phyloP scores from a whole-genome alignment of 129 eudicot species.

The Scalesia atractyloides region DNA sequence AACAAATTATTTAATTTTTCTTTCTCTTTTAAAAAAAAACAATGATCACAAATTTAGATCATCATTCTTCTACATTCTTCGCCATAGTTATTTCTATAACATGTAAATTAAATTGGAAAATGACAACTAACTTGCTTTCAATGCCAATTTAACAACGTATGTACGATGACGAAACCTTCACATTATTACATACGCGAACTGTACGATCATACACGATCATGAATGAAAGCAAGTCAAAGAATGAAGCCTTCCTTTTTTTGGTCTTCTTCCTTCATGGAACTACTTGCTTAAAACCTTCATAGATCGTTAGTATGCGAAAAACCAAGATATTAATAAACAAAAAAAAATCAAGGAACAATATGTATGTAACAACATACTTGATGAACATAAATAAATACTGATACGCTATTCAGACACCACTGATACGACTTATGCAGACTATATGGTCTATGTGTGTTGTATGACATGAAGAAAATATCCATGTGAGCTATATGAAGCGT shows the following conservation, averaged over 20 bases:
- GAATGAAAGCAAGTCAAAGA: slow-evolving; percentile 10
- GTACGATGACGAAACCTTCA: background rate
- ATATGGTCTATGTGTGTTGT: too few species aligned
- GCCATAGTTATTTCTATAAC: background rate
- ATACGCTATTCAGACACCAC: too few species aligned
- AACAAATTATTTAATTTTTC: background rate
- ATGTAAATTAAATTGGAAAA: background rate
- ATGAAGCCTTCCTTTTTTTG: slow-evolving; percentile 40
- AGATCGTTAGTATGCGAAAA: slow-evolving; percentile 30
- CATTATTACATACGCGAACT: background rate
- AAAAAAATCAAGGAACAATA: too few species aligned
- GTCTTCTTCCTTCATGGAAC: slow-evolving; percentile 68
- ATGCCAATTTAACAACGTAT: too few species aligned
- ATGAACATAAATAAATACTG: too few species aligned
- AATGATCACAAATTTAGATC: background rate
- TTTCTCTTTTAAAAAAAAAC: background rate
- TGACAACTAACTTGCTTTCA: background rate
- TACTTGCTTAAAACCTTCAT: slow-evolving; percentile 72
- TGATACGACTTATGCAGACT: too few species aligned
- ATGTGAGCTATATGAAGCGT: too few species aligned
- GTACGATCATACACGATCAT: background rate
- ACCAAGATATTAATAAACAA: too few species aligned
- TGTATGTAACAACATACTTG: too few species aligned
- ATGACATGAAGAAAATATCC: too few species aligned
- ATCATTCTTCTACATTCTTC: background rate